Evolutionary conservation across 129 eudicot species (phyloP).

Genomic region (Lactuca saligna): DNA sequence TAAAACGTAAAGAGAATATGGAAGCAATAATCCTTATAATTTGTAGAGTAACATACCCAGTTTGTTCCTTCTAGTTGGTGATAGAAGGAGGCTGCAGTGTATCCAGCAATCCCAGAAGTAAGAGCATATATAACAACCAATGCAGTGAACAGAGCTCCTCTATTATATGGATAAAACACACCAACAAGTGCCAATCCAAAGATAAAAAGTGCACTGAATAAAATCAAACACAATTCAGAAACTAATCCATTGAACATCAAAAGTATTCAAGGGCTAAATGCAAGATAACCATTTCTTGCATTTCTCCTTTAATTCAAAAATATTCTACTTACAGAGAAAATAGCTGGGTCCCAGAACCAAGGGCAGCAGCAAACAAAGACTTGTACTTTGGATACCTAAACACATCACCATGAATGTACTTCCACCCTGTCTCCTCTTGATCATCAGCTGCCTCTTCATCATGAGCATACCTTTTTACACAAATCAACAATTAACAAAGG

Average conservation of each 20-base stretch:
- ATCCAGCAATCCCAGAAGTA: conserved; percentile 86
- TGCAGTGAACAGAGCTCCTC: conserved; percentile 82
- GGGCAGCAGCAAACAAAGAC: conserved; percentile 70
- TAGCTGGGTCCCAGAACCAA: conserved; percentile 78
- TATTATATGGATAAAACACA: conserved; percentile 80
- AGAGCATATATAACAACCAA: conserved; percentile 80
- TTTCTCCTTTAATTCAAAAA: not conserved
- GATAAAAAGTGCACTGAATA: conserved; percentile 54
- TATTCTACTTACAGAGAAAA: conserved; percentile 62
- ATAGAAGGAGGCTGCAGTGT: conserved; percentile 70
- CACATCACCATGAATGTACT: conserved; percentile 84
- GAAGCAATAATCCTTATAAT: not conserved
- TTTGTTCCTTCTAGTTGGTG: conserved; percentile 76
- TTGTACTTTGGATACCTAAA: conserved; percentile 78
- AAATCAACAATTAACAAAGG: not conserved
- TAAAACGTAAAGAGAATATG: no score
- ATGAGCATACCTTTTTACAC: conserved; percentile 59
- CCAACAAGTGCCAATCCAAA: conserved; percentile 70
- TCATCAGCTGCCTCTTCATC: conserved; percentile 84
- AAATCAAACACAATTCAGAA: not conserved
- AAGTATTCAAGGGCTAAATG: not conserved
- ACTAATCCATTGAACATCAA: conserved; percentile 5
- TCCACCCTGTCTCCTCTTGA: conserved; percentile 95
- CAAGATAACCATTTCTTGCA: not conserved
- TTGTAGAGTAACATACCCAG: conserved; percentile 48